Base-by-base conservation (phyloP, 2,329 filamentous ascomycete species). In the Rachicladosporium sp. region DNA sequence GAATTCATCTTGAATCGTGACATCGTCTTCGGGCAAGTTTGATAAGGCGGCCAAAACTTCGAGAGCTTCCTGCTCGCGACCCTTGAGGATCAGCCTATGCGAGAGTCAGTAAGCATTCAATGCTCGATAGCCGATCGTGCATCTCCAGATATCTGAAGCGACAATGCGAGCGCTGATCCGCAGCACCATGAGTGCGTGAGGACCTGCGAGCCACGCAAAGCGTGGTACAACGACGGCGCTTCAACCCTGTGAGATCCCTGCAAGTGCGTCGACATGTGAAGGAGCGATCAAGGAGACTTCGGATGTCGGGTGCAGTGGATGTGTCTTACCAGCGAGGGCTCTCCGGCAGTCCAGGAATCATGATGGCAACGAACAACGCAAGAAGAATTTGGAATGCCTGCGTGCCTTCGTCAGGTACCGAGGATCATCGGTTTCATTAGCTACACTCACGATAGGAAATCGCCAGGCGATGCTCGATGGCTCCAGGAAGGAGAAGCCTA, bases 331-430 rank as follows among this genome's bases (percentile, higher is more conserved):
- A 76, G 38, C 74, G 65, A 7, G 74, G 73, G 0, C 70, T 74
- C 29, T 78, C 74, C 8, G 73, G 73, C 1, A 76, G 59, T 10
- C 62, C 61, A 39, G 69, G 58, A 30, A 73, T 64, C 34, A 67
- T 62, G 11, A 44, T 50, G 35, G 70, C 58, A 19, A 75, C 71
- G 29, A 74, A 59, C 2, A 70, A 42, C 0, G 72, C 71, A 38
- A 76, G 70, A 29, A 73, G 49, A 46, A 74, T 73, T 53, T 77
- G 73, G 52, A 76, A 72, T 1, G 50, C 23, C 23, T 27, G 7
- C 23, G 5, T 8, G 7, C 7, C 6, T 6, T 47, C n/a, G 76
- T 65, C 1, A 72, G 72, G 43, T 74, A 70, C 35, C 72, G 62
- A 71, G 71, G 75, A 12, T 66, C 56, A n/a, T 67, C 57, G 7